Percentiles rank a stretch among this genome's conserved stretches.
These are phyloP conservation scores for Dothideomycetidae sp. DNA, from an alignment of 2,329 filamentous ascomycete genomes.

Conservation along the genomic window DNA sequence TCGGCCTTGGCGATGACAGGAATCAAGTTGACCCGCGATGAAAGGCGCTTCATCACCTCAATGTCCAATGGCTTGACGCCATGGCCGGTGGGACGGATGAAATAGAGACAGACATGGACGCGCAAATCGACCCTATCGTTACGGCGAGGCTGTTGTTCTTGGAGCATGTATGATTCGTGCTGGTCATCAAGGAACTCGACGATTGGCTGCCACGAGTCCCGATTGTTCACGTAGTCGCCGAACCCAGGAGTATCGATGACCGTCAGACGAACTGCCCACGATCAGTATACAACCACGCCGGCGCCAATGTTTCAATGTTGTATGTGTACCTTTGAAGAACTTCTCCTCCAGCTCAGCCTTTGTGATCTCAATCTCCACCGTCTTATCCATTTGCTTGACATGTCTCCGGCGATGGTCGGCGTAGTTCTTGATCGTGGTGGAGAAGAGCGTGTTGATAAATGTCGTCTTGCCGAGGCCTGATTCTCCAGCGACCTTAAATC, in stretches of 20 bases:
- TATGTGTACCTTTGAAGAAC: constrained; percentile 89
- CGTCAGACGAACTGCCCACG: constrained; percentile 71
- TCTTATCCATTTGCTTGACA: constrained; percentile 99
- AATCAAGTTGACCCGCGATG: constrained; percentile 95
- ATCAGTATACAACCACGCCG: no score
- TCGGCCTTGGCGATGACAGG: constrained; percentile 98
- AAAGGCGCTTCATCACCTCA: constrained; percentile 98
- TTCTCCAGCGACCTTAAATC: constrained; percentile 77
- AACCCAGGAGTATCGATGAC: constrained; percentile 99
- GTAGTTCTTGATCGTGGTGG: constrained; percentile 99
- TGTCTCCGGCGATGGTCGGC: constrained; percentile 99
- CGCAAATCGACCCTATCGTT: constrained; percentile 98
- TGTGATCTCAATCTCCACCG: constrained; percentile 98
- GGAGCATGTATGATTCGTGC: constrained; percentile 99
- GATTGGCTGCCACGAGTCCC: constrained; percentile 99
- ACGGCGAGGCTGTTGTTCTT: constrained; percentile 97
- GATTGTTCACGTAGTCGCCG: constrained; percentile 99
- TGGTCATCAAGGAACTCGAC: constrained; percentile 99
- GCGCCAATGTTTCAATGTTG: constrained; percentile 1
- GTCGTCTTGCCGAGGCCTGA: constrained; percentile 98
- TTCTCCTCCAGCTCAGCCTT: constrained; percentile 99
- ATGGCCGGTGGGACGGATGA: constrained; percentile 96
- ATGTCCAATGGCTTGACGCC: constrained; percentile 97
- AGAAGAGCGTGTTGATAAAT: constrained; percentile 99
- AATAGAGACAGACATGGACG: constrained; percentile 97